These are phyloP conservation scores for Chiua sp. DNA, from an alignment of 1,284 basidiomycete genomes.

Conservation along the genomic window DNA sequence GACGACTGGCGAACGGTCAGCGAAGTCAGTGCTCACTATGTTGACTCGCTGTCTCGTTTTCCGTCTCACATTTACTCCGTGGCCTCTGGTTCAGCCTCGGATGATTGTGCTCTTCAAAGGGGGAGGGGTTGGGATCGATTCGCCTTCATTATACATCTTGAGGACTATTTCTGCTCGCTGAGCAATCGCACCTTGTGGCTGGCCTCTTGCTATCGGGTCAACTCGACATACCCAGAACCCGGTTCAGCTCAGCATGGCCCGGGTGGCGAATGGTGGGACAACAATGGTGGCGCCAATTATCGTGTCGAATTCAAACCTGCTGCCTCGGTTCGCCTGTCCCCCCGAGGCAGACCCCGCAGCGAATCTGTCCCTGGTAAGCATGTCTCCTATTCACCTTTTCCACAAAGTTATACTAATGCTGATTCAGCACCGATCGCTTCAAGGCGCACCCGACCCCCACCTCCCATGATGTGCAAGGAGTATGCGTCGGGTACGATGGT, in stretches of 20 bases:
- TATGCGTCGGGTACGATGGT: conserved; percentile 11
- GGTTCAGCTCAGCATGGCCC: conserved; percentile 51
- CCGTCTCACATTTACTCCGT: conserved; percentile 45
- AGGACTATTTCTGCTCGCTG: conserved; percentile 73
- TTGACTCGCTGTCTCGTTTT: conserved; percentile 55
- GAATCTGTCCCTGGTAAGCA: conserved; percentile 30
- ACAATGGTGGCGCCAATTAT: conserved; percentile 85
- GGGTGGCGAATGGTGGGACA: conserved; percentile 84
- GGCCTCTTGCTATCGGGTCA: conserved; percentile 61
- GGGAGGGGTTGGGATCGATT: conserved; percentile 59
- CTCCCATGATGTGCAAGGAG: conserved; percentile 17
- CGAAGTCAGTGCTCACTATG: conserved; percentile 78
- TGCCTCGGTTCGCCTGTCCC: background rate
- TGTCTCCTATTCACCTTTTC: background rate
- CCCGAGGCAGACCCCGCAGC: conserved; percentile 6
- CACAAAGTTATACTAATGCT: conserved; percentile 7
- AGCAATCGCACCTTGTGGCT: conserved; percentile 68
- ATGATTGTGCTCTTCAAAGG: conserved; percentile 19
- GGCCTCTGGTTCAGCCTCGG: conserved; percentile 32
- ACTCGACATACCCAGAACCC: conserved; percentile 34
- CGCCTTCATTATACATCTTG: conserved; percentile 69
- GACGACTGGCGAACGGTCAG: conserved; percentile 95
- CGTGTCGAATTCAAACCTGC: conserved; percentile 60
- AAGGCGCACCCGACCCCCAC: background rate
- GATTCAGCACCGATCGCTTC: conserved; percentile 13